Evolutionary conservation across 1,284 basidiomycete species (phyloP).

Genomic region (Blastosporella zonata): DNA sequence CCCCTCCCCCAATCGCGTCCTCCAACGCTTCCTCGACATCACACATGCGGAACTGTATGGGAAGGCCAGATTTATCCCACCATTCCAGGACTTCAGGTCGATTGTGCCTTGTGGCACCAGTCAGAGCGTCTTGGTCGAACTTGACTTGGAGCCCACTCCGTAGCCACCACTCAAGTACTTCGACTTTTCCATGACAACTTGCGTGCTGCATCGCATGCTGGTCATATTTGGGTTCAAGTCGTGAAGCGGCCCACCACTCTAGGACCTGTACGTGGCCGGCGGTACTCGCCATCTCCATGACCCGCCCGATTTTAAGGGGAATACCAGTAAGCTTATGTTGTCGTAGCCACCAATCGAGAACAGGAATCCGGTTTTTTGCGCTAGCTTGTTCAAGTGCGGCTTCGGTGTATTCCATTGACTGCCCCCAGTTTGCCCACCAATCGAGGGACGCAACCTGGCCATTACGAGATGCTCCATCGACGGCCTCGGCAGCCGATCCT

Average conservation of each 20-base stretch:
- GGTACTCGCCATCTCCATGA: slow-evolving; percentile 76
- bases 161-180: slow-evolving; percentile 81
- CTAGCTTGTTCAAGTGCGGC: slow-evolving; percentile 74
- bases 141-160: slow-evolving; percentile 69
- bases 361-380: slow-evolving; percentile 64
- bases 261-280: slow-evolving; percentile 68
- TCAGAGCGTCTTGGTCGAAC: slow-evolving; percentile 76
- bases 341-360: slow-evolving; percentile 78
- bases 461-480: slow-evolving; percentile 70
- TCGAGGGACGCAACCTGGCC: slow-evolving; percentile 65
- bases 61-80: slow-evolving; percentile 76
- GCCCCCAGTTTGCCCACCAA: slow-evolving; percentile 64
- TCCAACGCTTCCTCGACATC: slow-evolving; percentile 85
- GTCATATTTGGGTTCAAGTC: slow-evolving; percentile 74
- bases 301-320: slow-evolving; percentile 74
- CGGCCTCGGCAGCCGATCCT: slow-evolving; percentile 54
- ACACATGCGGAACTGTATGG: slow-evolving; percentile 79
- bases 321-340: slow-evolving; percentile 44
- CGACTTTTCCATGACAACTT: slow-evolving; percentile 74
- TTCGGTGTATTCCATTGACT: slow-evolving; percentile 68
- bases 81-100: slow-evolving; percentile 79
- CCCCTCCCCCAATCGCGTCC: slow-evolving; percentile 74
- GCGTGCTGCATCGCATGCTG: slow-evolving; percentile 71
- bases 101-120: slow-evolving; percentile 76
- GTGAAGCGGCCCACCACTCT: slow-evolving; percentile 80